Evolutionary conservation across 257 asterid species (phyloP), one percentile per base, ranked within the genome.

Genomic region (Nicotiana otophora): DNA sequence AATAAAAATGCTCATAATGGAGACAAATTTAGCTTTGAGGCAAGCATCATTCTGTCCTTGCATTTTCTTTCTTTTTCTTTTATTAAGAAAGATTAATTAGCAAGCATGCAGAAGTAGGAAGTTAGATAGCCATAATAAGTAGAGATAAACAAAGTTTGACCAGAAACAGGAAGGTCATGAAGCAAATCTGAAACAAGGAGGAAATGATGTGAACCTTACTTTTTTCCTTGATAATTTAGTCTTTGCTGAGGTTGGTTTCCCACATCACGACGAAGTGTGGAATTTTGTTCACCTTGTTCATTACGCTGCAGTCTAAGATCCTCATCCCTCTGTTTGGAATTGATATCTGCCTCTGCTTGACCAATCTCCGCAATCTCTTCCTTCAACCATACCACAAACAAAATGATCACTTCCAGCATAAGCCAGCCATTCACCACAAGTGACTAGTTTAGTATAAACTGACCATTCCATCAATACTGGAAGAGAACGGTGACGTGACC

Each of bases 391-490:
- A 78, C 51, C 55, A 66, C 83, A 84, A 51, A 61, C 39, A 89
- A 84, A 87, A 75, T 82, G 51, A 86, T 82, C 81, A 83, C 64
- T 75, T 19, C 76, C 62, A 54, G 79, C 66, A 77, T 81, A 48
- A 36, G 14, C 28, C 20, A 20, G 15, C 16, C 30, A 20, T 61
- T 9, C 11, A 20, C 31, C 5, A 51, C 33, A 88, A 83, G 86
- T 78, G 81, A 53, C 85, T 81, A 81, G 69, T 69, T 75, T 69
- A 77, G 53, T 55, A 19, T 76, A 75, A 58, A 70, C 67, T 77
- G 63, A 94, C 99, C 98, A 91, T 88, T 69, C 90, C 97, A 81
- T 90, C 94, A 78, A 89, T 79, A 55, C 84, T 81, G 62, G 96
- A 83, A 65, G 97, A 87, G 83, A 76, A 54, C 57, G 88, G 77